These are phyloP conservation scores for Claviceps spartinae DNA, from an alignment of 2,329 filamentous ascomycete species.

Conservation along the genomic window DNA sequence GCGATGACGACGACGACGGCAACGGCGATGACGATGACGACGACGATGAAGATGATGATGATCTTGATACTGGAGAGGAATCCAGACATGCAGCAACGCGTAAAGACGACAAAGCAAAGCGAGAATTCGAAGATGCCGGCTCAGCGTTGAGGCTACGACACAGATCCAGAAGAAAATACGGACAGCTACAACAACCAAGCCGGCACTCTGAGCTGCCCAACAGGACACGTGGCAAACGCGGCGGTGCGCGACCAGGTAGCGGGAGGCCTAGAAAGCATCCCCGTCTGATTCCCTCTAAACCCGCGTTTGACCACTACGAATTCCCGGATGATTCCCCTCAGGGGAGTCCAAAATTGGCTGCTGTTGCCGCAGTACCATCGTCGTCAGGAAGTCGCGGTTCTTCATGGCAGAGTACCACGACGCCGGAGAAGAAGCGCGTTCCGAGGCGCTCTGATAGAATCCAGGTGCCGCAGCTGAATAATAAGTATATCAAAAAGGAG, in stretches of 20 bases:
- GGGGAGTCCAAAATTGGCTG: not conserved
- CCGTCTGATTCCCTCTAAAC: conserved; percentile 10
- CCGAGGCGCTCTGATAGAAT: not conserved
- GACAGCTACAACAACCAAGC: conserved; percentile 8
- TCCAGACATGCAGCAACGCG: conserved; percentile 6
- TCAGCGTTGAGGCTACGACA: conserved; percentile 15
- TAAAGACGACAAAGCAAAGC: conserved; percentile 11
- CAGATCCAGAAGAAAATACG: conserved; percentile 9
- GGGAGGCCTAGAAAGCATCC: conserved; percentile 27
- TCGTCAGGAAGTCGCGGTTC: not conserved
- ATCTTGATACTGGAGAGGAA: conserved; percentile 13
- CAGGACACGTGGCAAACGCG: conserved; percentile 23
- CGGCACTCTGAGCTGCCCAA: conserved; percentile 13
- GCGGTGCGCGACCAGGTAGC: conserved; percentile 25
- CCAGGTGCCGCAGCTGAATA: conserved; percentile 14
- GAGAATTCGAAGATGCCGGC: conserved; percentile 13
- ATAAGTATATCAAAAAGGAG: conserved; percentile 14
- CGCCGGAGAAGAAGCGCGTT: not conserved
- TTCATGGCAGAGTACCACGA: not conserved
- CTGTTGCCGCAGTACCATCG: not conserved
- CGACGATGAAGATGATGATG: conserved; percentile 10
- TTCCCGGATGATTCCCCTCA: not conserved
- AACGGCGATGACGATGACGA: conserved; percentile 13
- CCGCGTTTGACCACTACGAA: not conserved
- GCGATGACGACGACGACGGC: not conserved